phyloP scores from a whole-genome alignment of 495 filamentous ascomycete species.

The Lichina pygmaea region DNA sequence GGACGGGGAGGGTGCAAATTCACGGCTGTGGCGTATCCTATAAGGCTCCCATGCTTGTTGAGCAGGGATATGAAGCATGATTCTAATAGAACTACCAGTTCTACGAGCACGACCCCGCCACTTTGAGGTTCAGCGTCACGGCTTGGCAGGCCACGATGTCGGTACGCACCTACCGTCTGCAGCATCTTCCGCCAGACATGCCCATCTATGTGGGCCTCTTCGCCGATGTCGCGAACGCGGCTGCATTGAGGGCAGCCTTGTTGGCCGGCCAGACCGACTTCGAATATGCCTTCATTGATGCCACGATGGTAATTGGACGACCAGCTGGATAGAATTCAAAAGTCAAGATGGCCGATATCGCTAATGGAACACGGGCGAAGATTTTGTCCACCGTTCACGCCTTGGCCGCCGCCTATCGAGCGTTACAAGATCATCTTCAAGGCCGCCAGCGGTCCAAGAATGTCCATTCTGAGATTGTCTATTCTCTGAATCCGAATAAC shows the following conservation, averaged over 20 bases:
- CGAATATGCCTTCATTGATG: constrained; percentile 86
- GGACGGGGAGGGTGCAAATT: too few species aligned
- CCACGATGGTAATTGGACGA: constrained; percentile 20
- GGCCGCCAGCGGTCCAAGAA: constrained; percentile 49
- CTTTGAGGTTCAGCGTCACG: background rate
- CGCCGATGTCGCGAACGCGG: constrained; percentile 44
- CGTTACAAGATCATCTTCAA: constrained; percentile 35
- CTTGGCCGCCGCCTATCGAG: constrained; percentile 52
- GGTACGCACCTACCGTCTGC: constrained; percentile 29
- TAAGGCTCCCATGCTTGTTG: too few species aligned
- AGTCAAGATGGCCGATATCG: background rate
- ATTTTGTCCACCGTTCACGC: constrained; percentile 42
- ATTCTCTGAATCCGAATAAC: constrained; percentile 54
- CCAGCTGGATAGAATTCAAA: background rate
- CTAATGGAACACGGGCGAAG: constrained; percentile 9
- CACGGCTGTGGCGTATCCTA: too few species aligned
- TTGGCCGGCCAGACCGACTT: constrained; percentile 54
- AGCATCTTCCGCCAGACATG: constrained; percentile 39
- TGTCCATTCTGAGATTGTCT: constrained; percentile 82
- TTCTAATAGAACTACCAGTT: background rate
- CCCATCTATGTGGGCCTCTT: constrained; percentile 48
- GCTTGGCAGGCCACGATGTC: background rate
- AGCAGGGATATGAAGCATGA: background rate
- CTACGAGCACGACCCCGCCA: background rate
- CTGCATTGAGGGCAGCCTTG: constrained; percentile 54